Base-by-base conservation (phyloP, 2,329 filamentous ascomycete genomes). In the Fusarium azukiicola region DNA sequence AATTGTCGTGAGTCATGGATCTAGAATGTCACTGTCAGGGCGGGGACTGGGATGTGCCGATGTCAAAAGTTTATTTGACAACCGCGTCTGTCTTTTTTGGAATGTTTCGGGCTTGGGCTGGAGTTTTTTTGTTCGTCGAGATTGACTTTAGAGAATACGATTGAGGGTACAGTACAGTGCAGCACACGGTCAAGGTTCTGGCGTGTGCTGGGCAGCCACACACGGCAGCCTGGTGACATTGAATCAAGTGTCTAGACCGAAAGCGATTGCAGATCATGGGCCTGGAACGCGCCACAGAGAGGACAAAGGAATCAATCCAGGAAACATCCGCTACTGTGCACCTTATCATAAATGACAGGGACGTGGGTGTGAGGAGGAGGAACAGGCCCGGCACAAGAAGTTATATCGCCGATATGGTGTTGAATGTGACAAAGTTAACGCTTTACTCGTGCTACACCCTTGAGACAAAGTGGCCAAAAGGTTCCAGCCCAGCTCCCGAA, bases 21-120 rank as follows among this genome's bases (percentile, higher is more conserved):
- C 52, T 12, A 23, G 32, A 58, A 46, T 68, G 70, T 40, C 36
- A 68, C 36, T 49, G 44, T 38, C 17, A n/a, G 10, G 50, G 17
- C 23, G 32, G 63, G 63, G 50, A n/a, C 23, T 49, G 63, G 63
- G n/a, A 49, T 67, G 36, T 66, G 63, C 63, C 63, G 63, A 46
- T 40, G n/a, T 40, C 21, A 21, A 58, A 58, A 58, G 36, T 58
- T 38, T 58, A 40, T 40, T 58, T 58, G 32, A 32, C 17, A 17
- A 14, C 42, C 13, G 17, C 42, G 17, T 17, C 40, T 40, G 36
- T 61, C 36, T 17, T 11, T 61, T 69, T 36, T 69, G 52, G 52
- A 49, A 69, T 46, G 67, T 47, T 46, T 69, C 42, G 17, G 13
- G 19, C 21, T 27, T 42, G 32, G 32, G n/a, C 56, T 21, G 6